These are phyloP conservation scores for Tulasnella calospora DNA, from an alignment of 768 basidiomycete genomes.

Conservation along the genomic window DNA sequence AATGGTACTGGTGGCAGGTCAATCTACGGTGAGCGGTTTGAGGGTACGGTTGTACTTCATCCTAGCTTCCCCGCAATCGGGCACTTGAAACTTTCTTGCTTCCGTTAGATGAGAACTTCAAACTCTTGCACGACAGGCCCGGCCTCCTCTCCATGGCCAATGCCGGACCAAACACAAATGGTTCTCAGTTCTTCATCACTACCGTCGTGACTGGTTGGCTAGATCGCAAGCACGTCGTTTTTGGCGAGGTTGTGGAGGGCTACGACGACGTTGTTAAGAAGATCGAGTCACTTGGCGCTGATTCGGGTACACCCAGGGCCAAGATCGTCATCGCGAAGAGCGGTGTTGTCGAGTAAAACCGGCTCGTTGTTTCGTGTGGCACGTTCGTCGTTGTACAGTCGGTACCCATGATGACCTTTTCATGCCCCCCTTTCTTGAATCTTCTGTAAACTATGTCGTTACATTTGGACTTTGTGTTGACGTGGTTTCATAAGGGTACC, in stretches of 20 bases:
- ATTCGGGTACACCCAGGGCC: constrained; percentile 34
- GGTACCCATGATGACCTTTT: not conserved
- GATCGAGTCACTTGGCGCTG: constrained; percentile 37
- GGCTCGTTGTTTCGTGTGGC: not conserved
- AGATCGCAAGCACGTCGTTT: constrained; percentile 44
- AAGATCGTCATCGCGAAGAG: constrained; percentile 33
- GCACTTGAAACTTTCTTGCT: no score
- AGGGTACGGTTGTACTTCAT: constrained; percentile 32
- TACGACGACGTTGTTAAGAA: constrained; percentile 40
- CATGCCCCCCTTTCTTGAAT: no score
- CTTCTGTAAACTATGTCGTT: no score
- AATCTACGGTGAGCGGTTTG: constrained; percentile 39
- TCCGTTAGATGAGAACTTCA: constrained; percentile 41
- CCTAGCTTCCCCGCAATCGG: constrained; percentile 55
- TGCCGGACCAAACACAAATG: constrained; percentile 49
- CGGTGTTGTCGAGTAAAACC: constrained; percentile 28
- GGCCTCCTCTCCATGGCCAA: constrained; percentile 52
- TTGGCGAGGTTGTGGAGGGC: constrained; percentile 43
- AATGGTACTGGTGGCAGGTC: constrained; percentile 41
- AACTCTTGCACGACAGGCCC: constrained; percentile 38
- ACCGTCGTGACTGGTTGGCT: constrained; percentile 41
- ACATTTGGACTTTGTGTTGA: no score
- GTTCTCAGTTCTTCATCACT: constrained; percentile 46
- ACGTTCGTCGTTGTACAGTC: not conserved
- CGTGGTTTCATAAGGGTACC: no score